A percentile compares a stretch with the other conserved stretches of the same genome.
Conservation (phyloP, 768 basidiomycete genomes). For the Cystofilobasidium macerans region DNA sequence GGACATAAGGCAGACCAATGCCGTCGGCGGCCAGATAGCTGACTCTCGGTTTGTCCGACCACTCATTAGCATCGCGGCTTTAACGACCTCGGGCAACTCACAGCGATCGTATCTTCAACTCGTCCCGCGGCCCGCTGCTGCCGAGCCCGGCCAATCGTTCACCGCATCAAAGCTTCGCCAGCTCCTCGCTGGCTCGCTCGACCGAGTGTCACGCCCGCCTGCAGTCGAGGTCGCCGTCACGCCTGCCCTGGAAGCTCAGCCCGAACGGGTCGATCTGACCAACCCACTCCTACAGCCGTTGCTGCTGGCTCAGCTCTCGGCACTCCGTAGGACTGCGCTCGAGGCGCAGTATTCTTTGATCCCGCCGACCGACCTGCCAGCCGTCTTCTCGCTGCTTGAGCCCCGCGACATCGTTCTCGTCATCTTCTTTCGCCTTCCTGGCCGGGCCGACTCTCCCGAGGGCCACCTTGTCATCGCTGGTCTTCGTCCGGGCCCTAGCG, state of each 20-base stretch:
- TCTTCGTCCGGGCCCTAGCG: conserved; percentile 55
- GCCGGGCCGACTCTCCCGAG: conserved; percentile 48
- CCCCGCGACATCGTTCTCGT: conserved; percentile 61
- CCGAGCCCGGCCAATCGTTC: not conserved
- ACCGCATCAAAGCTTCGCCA: conserved; percentile 21
- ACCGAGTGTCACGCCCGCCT: conserved; percentile 4
- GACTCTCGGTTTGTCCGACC: not conserved
- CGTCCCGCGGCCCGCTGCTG: not conserved
- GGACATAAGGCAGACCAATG: not conserved
- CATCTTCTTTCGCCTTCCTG: conserved; percentile 62
- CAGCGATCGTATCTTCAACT: conserved; percentile 4
- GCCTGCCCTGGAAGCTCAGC: not conserved
- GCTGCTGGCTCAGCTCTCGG: conserved; percentile 32
- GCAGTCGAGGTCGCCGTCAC: not conserved
- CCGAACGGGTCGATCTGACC: not conserved
- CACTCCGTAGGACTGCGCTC: conserved; percentile 40
- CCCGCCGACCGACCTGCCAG: conserved; percentile 44
- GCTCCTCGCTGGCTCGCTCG: conserved; percentile 9
- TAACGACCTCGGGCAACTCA: not conserved
- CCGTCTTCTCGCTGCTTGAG: conserved; percentile 70
- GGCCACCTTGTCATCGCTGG: conserved; percentile 56
- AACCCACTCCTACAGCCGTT: not conserved
- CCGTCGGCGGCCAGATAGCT: not conserved
- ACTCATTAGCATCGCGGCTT: not conserved
- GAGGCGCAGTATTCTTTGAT: conserved; percentile 44